Base-by-base conservation (phyloP, 441 rosid genomes). In the Cnidoscolus chayamansa region DNA sequence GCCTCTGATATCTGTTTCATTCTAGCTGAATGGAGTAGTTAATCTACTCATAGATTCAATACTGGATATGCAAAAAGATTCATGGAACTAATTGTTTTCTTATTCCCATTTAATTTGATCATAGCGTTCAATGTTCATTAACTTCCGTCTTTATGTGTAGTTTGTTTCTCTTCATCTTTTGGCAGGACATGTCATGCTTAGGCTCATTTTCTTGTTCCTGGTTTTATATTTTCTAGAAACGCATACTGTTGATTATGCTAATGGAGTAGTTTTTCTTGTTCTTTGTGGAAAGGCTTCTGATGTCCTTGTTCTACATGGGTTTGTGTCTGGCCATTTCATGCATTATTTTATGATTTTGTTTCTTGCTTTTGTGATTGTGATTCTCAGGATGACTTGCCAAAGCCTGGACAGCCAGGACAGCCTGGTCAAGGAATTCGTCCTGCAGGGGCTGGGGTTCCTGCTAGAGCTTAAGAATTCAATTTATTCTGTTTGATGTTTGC, bases 371-470 rank as follows among this genome's bases (percentile, higher is more conserved):
- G 55, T 9, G 16, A 13, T 49, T 8, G 57, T 31, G 12, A 30
- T 0, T 50, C 10, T 12, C 77, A 84, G 90, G 91, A 89, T 71
- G 94, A 89, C 70, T 9, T 72, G 0, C 87, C 89, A 30, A 87
- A 86, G 83, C 79, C 89, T 1, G 90, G 88, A 20, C 78, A 73
- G 55, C 81, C 81, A 30, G 82, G 79, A 15, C 82, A 76, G 67
- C 60, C 75, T 51, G 82, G 79, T 37, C 89, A 83, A 30, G 86
- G 79, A 17, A 75, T 83, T 59, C 91, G 87, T 7, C 83, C 88
- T 17, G 84, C 77, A 32, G 89, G 80, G 48, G 77, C 80, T 48
- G 78, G 84, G 17, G 83, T 68, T 57, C 75, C 88, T 64, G 78
- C 88, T 63, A 85, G 90, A 25, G 25, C 81, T 11, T 89, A 70